A percentile compares a stretch with the other conserved stretches of the same genome.
Conservation (phyloP, 176 grass and related monocot species). For the Oryza punctata region DNA sequence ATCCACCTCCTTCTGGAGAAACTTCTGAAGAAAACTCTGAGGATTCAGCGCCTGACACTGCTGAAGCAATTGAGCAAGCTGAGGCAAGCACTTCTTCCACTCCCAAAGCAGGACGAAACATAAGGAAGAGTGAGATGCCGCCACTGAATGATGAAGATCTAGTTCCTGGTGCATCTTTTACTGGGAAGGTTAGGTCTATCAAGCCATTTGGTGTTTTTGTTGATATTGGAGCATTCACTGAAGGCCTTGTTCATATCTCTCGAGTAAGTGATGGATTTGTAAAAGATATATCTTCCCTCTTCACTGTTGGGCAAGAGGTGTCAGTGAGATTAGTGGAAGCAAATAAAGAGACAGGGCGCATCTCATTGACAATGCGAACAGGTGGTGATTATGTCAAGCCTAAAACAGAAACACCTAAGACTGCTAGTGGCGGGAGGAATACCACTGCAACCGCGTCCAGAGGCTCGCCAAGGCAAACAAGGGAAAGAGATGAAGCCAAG, state of each 20-base stretch:
- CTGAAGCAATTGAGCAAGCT: conserved; percentile 43
- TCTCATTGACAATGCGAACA: conserved; percentile 82
- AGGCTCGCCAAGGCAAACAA: conserved; percentile 54
- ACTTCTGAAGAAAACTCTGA: conserved; percentile 50
- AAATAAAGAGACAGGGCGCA: conserved; percentile 66
- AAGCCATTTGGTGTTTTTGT: conserved; percentile 92
- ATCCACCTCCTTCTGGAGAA: conserved; percentile 54
- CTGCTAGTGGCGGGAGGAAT: conserved; percentile 39
- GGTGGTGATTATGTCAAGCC: conserved; percentile 60
- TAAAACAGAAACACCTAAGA: conserved; percentile 47
- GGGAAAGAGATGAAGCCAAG: conserved; percentile 40
- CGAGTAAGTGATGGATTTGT: conserved; percentile 77
- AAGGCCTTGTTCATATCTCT: conserved; percentile 94
- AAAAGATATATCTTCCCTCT: conserved; percentile 79
- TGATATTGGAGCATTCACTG: conserved; percentile 81
- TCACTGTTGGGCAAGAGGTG: conserved; percentile 91
- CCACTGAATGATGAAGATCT: conserved; percentile 75
- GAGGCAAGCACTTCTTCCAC: conserved; percentile 41
- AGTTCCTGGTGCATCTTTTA: conserved; percentile 76
- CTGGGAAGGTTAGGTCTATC: conserved; percentile 81
- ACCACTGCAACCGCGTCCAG: conserved; percentile 42
- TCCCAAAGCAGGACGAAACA: conserved; percentile 53
- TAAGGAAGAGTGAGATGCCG: conserved; percentile 72
- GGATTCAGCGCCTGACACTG: conserved; percentile 30
- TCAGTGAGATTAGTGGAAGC: conserved; percentile 79